A percentile compares a stretch with the other conserved stretches of the same genome.
These are phyloP conservation scores for Cnidoscolus chayamansa DNA, from an alignment of 441 rosid species.

Conservation along the genomic window DNA sequence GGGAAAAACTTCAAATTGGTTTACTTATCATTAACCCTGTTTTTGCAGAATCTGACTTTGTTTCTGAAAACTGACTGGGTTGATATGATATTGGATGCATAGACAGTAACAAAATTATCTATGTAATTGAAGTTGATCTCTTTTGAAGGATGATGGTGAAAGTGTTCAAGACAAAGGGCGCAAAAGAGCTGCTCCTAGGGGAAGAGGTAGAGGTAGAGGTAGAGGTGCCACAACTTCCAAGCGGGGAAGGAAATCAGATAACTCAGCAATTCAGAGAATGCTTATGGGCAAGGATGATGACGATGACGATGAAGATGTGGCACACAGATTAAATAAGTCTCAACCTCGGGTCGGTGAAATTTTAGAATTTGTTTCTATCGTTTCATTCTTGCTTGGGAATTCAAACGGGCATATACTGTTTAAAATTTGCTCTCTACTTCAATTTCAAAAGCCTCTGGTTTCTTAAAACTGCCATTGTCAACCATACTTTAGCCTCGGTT, in stretches of 20 bases:
- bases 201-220: constrained; percentile 73
- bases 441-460: background rate
- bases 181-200: constrained; percentile 75
- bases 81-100: constrained; percentile 8
- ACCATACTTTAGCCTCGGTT: too few species aligned
- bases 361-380: constrained; percentile 2
- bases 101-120: constrained; percentile 10
- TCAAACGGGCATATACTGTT: background rate
- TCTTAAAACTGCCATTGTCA: background rate
- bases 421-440: background rate
- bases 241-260: constrained; percentile 68
- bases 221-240: constrained; percentile 65
- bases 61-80: background rate
- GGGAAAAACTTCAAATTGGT: background rate
- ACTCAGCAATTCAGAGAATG: constrained; percentile 57
- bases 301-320: constrained; percentile 59
- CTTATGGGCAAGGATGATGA: constrained; percentile 63
- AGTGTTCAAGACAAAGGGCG: constrained; percentile 46
- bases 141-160: constrained; percentile 49
- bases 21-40: background rate
- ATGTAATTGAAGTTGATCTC: constrained; percentile 12
- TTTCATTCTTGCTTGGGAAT: background rate
- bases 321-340: constrained; percentile 52
- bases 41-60: background rate
- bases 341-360: constrained; percentile 65